These are phyloP conservation scores for Lepidium africanum DNA, from an alignment of 345 rosid genomes.

Conservation along the genomic window DNA sequence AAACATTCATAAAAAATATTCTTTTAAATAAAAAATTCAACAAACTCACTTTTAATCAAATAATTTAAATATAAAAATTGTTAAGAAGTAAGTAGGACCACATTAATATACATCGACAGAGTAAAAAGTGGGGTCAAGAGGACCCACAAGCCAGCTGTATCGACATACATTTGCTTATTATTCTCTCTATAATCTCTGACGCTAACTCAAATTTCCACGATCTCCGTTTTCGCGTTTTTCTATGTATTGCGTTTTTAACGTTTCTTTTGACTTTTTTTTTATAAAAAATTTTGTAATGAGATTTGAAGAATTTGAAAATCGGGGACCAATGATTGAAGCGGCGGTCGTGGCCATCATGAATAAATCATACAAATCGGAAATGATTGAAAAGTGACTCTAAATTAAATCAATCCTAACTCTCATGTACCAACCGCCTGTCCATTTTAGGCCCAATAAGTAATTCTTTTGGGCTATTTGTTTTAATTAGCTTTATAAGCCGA, in stretches of 20 bases:
- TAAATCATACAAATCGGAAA: conserved; percentile 28
- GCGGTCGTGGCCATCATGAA: conserved; percentile 33
- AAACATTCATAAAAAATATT: conserved; percentile 30
- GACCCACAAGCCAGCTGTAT: conserved; percentile 30
- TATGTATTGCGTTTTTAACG: conserved; percentile 7
- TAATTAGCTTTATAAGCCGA: neutral
- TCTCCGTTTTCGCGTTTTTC: conserved; percentile 27
- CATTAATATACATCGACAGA: conserved; percentile 21
- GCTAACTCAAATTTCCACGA: conserved; percentile 13
- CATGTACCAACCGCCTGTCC: conserved; percentile 15
- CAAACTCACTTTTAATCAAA: conserved; percentile 8
- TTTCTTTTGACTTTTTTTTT: conserved; percentile 11
- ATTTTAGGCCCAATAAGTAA: neutral
- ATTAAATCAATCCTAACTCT: neutral
- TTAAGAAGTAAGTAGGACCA: conserved; percentile 6
- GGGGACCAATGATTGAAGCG: conserved; percentile 26
- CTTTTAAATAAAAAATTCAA: conserved; percentile 13
- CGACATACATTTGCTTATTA: conserved; percentile 18
- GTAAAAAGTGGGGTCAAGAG: conserved; percentile 19
- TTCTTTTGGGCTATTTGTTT: neutral
- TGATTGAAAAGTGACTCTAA: conserved; percentile 26
- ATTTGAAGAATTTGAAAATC: conserved; percentile 3
- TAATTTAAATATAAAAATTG: neutral
- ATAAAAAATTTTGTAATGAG: too few relatives aligned
- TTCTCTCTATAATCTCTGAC: neutral